A percentile compares a stretch with the other conserved stretches of the same genome.
phyloP scores from a whole-genome alignment of 768 basidiomycete species.

The Panus rudis region DNA sequence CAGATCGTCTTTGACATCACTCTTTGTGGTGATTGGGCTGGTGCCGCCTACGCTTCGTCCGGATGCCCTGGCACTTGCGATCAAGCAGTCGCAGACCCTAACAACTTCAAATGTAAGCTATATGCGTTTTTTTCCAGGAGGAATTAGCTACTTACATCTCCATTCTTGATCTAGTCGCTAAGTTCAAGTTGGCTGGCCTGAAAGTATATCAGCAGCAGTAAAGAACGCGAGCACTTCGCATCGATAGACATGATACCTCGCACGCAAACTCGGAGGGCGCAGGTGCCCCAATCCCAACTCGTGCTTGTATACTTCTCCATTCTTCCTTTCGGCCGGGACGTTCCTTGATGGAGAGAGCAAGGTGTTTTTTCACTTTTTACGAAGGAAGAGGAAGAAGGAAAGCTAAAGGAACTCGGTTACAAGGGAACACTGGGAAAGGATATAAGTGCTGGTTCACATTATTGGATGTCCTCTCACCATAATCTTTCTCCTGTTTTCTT shows the following conservation, averaged over 20 bases:
- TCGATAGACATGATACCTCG: too few species aligned
- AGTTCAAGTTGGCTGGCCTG: constrained; percentile 53
- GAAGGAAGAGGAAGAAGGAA: too few species aligned
- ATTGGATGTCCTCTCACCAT: too few species aligned
- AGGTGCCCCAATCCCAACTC: background rate
- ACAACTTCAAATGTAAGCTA: constrained; percentile 40
- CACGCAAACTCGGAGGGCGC: constrained; percentile 1
- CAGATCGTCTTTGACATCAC: constrained; percentile 35
- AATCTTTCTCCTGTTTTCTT: too few species aligned
- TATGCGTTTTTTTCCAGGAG: constrained; percentile 1
- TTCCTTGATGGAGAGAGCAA: too few species aligned
- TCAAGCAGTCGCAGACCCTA: constrained; percentile 41
- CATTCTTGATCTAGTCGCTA: constrained; percentile 34
- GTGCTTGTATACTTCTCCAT: background rate
- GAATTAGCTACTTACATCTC: constrained; percentile 3
- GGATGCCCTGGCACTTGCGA: constrained; percentile 30
- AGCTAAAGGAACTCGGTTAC: too few species aligned
- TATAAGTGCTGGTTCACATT: too few species aligned
- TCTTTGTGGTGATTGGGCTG: constrained; percentile 40
- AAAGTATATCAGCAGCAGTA: constrained; percentile 42
- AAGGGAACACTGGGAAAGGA: too few species aligned
- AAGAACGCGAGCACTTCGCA: too few species aligned
- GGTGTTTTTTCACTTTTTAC: too few species aligned
- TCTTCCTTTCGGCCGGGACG: background rate
- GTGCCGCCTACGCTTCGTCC: constrained; percentile 21